Conservation (phyloP, 139 green algal genomes). For the Chlamydomonas eustigma region DNA sequence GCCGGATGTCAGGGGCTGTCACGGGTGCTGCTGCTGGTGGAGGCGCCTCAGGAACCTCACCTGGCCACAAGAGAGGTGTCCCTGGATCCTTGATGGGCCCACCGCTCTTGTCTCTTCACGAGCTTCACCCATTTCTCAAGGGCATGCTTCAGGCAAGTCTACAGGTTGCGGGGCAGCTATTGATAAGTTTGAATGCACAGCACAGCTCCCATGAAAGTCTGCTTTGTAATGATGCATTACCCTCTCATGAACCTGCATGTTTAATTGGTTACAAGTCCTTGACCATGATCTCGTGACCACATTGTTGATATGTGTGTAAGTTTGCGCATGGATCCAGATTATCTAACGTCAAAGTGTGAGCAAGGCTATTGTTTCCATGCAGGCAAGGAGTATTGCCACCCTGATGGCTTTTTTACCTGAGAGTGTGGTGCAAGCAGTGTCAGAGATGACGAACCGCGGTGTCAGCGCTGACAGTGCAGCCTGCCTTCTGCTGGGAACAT, state of each 20-base stretch:
- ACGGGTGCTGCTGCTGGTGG: neutral
- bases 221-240: too few species aligned
- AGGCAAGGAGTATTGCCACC: neutral
- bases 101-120: neutral
- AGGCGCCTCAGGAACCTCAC: neutral
- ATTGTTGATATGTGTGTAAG: too few species aligned
- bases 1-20: neutral
- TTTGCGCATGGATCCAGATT: too few species aligned
- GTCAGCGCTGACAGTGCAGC: neutral
- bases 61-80: neutral
- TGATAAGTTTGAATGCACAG: too few species aligned
- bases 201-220: too few species aligned
- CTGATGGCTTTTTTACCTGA: neutral
- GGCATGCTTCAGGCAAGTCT: neutral
- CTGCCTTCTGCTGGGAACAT: constrained; percentile 3
- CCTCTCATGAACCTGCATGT: too few species aligned
- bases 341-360: too few species aligned
- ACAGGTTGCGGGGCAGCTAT: too few species aligned
- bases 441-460: constrained; percentile 2
- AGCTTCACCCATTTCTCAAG: constrained; percentile 2
- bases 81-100: neutral
- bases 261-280: too few species aligned
- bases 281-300: too few species aligned
- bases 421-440: neutral
- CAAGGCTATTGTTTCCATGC: too few species aligned